Evolutionary conservation across 257 asterid species (phyloP).

Genomic region (Datura wrightii): DNA sequence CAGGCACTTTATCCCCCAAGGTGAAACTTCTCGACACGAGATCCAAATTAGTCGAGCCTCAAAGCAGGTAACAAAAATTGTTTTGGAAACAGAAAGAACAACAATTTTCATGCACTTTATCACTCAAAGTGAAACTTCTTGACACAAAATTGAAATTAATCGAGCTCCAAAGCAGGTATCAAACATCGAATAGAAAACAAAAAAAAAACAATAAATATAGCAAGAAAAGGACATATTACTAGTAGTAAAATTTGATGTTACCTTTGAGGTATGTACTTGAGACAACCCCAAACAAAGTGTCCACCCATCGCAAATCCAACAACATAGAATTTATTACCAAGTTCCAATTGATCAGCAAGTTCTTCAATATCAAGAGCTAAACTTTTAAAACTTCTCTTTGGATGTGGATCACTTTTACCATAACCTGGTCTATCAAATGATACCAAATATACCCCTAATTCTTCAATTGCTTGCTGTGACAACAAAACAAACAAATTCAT

Average conservation of each 20-base stretch:
- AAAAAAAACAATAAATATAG: background rate
- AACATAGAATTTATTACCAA: slow-evolving; percentile 56
- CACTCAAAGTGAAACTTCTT: no score
- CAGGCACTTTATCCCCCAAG: no score
- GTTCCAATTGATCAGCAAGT: slow-evolving; percentile 49
- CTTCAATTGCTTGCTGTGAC: slow-evolving; percentile 49
- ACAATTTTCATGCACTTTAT: no score
- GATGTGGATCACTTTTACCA: slow-evolving; percentile 71
- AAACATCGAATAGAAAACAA: background rate
- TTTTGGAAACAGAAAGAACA: no score
- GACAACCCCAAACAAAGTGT: slow-evolving; percentile 65
- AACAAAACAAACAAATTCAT: background rate
- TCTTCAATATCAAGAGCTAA: slow-evolving; percentile 57
- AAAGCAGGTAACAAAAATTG: no score
- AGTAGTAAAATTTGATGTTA: slow-evolving; percentile 22
- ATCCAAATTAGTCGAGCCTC: no score
- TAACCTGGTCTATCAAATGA: slow-evolving; percentile 68
- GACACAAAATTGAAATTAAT: no score
- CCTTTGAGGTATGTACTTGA: slow-evolving; percentile 60
- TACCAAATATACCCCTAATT: slow-evolving; percentile 55
- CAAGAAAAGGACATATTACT: background rate
- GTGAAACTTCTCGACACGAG: no score
- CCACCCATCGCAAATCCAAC: slow-evolving; percentile 65
- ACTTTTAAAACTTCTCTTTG: slow-evolving; percentile 53
- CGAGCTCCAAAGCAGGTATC: rapidly evolving